Conservation (phyloP, 2,329 filamentous ascomycete species). For the Sclerotinia nivalis region DNA sequence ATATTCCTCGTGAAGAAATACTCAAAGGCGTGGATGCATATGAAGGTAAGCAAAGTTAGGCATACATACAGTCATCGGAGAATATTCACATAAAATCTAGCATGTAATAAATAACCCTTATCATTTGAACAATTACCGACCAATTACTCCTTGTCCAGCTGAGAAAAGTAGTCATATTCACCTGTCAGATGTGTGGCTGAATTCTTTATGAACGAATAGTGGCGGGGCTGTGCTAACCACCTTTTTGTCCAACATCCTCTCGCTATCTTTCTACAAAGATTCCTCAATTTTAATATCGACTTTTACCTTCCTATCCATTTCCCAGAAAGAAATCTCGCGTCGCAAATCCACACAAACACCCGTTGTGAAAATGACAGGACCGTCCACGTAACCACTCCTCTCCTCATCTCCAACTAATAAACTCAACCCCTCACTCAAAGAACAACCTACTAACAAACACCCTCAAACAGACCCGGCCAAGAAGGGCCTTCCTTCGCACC, state of each 20-base stretch:
- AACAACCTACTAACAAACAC: conserved; percentile 22
- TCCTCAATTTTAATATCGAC: background rate
- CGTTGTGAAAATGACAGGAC: conserved; percentile 35
- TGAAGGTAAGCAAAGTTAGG: no score
- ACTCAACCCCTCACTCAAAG: background rate
- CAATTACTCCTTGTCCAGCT: conserved; percentile 7
- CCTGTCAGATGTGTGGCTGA: conserved; percentile 12
- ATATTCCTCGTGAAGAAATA: background rate
- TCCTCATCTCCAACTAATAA: conserved; percentile 13
- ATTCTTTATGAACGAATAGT: conserved; percentile 5
- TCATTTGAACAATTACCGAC: no score
- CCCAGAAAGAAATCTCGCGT: background rate
- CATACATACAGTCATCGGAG: background rate
- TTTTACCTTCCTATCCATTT: background rate
- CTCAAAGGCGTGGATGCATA: background rate
- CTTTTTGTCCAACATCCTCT: conserved; percentile 6
- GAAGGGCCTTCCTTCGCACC: conserved; percentile 46
- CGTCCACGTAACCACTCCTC: conserved; percentile 34
- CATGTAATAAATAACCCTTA: background rate
- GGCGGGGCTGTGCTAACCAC: conserved; percentile 16
- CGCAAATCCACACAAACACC: background rate
- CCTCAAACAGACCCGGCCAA: conserved; percentile 37
- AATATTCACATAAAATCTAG: background rate
- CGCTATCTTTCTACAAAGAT: background rate
- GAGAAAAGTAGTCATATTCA: background rate